Base-by-base conservation (phyloP, 768 basidiomycete species). In the Kwoniella shandongensis region DNA sequence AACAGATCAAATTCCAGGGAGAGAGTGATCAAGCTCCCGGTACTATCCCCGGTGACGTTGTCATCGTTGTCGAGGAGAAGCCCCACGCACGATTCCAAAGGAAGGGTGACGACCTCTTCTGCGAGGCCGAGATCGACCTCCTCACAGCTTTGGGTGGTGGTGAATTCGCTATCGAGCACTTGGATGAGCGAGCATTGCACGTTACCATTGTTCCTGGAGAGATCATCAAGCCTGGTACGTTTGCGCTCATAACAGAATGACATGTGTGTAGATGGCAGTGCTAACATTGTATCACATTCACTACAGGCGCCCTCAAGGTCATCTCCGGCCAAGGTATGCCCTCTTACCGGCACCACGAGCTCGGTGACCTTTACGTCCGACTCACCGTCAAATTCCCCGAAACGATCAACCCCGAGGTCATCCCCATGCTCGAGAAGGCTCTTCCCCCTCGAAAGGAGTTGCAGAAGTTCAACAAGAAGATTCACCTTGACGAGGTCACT, bases 271-370 rank as follows among this genome's bases (percentile, higher is more conserved):
- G 48, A 26, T 51, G 29, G 22, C 20, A 18, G 15, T 10, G 3
- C 6, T 20, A 8, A 15, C 49, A 2, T 11, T 11, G 10, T 30
- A 20, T 53, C 20, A 58, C 7, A 44, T 45, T 6, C 32, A 32
- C 32, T 29, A 3, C 67, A 93, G 94, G 88, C 59, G 86, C 88
- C 41, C 72, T 92, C 71, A 97, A 96, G 79, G 86, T 93, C 63
- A 87, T 99, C 67, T 83, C 83, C 46, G 89, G 88, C 4, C 93
- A 98, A 79, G 96, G 96, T 61, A 99, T 99, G 96, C 96, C 94
- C 12, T 97, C 96, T 48, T 89, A 89, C 77, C 86, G 96, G 59
- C 94, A 98, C 79, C 96, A 98, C 79, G 92, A 99, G 74, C 84
- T 86, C 38, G 96, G 96, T 36, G 91, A 98, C 78, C 83, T 99